Evolutionary conservation across 2,329 filamentous ascomycete genomes (phyloP).

Genomic region (Neocatenulostroma microsporum): DNA sequence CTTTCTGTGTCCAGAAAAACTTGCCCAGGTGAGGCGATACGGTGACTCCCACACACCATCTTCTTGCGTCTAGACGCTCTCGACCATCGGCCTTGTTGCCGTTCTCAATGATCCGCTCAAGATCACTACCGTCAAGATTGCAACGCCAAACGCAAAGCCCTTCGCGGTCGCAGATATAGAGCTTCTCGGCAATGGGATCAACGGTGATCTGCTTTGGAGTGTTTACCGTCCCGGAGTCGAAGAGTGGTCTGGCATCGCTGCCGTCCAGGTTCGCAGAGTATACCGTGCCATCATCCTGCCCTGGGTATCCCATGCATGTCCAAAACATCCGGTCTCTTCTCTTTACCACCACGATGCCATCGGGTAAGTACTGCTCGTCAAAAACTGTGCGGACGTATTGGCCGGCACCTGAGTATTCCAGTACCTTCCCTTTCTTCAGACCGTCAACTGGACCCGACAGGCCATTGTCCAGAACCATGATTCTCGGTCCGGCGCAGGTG

Average conservation of each 20-base stretch:
- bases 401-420: no score
- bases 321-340: slow-evolving; percentile 29
- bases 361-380: no score
- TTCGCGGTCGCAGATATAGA: slow-evolving; percentile 41
- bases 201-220: slow-evolving; percentile 42
- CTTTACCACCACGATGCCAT: no score
- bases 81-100: slow-evolving; percentile 31
- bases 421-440: no score
- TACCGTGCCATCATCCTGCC: slow-evolving; percentile 17
- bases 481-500: no score
- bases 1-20: slow-evolving; percentile 57
- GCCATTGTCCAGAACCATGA: no score
- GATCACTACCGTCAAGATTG: slow-evolving; percentile 29
- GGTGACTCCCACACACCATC: slow-evolving; percentile 43
- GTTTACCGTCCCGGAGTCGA: slow-evolving; percentile 39
- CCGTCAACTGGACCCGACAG: no score
- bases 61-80: slow-evolving; percentile 15
- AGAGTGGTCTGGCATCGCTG: slow-evolving; percentile 35
- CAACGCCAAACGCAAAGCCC: slow-evolving; percentile 32
- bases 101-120: slow-evolving; percentile 34
- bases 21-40: slow-evolving; percentile 37
- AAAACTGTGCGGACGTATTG: no score
- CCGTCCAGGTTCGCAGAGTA: slow-evolving; percentile 41
- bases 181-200: slow-evolving; percentile 20
- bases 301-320: slow-evolving; percentile 22